Evolutionary conservation across 257 asterid genomes (phyloP), one percentile per base, ranked within the genome.

Genomic region (Gentiana macrophylla): DNA sequence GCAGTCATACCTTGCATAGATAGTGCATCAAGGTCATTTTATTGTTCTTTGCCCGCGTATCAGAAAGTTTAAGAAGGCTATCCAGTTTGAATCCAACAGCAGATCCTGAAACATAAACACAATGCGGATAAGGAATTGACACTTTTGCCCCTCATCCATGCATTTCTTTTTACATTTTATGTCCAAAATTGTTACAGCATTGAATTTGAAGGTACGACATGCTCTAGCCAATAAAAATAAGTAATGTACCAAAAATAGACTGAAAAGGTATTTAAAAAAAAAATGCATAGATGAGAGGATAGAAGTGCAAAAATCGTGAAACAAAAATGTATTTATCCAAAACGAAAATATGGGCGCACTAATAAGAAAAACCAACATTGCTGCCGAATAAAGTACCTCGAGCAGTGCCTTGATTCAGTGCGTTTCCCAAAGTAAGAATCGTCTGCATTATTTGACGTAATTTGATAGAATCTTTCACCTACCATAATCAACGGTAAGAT

Each of bases 81-180:
- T 91, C 98, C 83, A 91, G 74, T 79, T 91, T 91, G 71, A 91
- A 91, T 68, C 98, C 98, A 45, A 91, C 87, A 57, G 98, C 98
- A 69, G 98, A 84, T 68, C 96, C 98, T 86, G 81, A 58, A 59
- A 67, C 37, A 52, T 61, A 59, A 70, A 63, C 50, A 46, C 13
- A 32, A 64, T 52, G 24, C 32, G 56, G 53, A 56, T 50, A 62
- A 64, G 35, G 60, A 58, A 57, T 60, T 59, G 57, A 7, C 50
- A 41, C 50, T 35, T 24, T 24, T 24, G 24, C 24, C 24, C 24
- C 24, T 24, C 24, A 24, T 24, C 24, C 24, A 24, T 0, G 24
- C 24, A 24, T 24, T 24, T 24, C 24, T 24, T 24, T 24, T 24
- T 24, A 24, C 24, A 24, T 24, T 24, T 24, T 24, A 24, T 24